Evolutionary conservation across 371 early-diverging fungal genomes (phyloP).

Genomic region (Fennellomyces sp.): DNA sequence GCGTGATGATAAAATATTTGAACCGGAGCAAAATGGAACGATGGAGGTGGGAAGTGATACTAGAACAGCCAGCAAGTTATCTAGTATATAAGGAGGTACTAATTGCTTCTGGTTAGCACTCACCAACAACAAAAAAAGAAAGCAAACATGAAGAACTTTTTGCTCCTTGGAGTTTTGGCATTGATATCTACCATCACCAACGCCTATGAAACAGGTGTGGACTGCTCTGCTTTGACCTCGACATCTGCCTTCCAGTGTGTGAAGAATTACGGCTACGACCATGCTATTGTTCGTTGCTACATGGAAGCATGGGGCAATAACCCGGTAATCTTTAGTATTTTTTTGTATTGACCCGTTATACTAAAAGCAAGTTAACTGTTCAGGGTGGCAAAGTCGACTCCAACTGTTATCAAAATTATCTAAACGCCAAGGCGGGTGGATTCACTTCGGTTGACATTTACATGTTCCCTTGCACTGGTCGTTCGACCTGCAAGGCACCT

Average conservation of each 20-base stretch:
- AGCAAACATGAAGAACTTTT: not conserved
- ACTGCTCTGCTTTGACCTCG: conserved; percentile 15
- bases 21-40: too few relatives aligned
- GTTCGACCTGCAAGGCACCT: conserved; percentile 28
- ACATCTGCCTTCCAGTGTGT: conserved; percentile 15
- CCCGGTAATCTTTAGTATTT: conserved; percentile 12
- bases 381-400: conserved; percentile 24
- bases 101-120: too few relatives aligned
- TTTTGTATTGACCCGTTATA: too few relatives aligned
- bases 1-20: too few relatives aligned
- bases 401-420: conserved; percentile 19
- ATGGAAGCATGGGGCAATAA: conserved; percentile 21
- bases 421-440: conserved; percentile 23
- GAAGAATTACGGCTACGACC: conserved; percentile 19
- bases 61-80: too few relatives aligned
- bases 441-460: conserved; percentile 18
- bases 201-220: too few relatives aligned
- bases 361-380: too few relatives aligned
- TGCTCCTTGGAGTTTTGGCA: not conserved
- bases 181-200: not conserved
- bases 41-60: too few relatives aligned
- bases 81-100: too few relatives aligned
- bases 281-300: conserved; percentile 25
- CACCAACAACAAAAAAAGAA: too few relatives aligned
- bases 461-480: conserved; percentile 32